Percentiles rank a stretch among this genome's conserved stretches.
These are phyloP conservation scores for Mimosa pudica DNA, from an alignment of 306 rosid genomes.

Conservation along the genomic window DNA sequence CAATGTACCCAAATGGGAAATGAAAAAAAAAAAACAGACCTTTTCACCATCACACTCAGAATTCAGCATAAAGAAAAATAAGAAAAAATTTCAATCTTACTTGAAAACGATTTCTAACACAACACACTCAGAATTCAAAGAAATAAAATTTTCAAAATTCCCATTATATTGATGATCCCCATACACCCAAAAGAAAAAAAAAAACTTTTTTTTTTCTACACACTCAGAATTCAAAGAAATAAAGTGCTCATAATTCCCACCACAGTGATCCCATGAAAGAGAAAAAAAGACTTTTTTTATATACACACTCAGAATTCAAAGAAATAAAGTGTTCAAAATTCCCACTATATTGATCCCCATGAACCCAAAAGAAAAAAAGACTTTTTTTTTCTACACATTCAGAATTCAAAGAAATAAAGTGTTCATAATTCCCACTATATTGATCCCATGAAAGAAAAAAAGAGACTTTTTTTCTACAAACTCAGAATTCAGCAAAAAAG, in stretches of 20 bases:
- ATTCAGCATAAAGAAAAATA: background rate
- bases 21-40: background rate
- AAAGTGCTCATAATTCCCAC: background rate
- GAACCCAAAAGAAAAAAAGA: no score
- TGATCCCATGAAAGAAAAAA: no score
- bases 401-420: background rate
- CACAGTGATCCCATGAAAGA: no score
- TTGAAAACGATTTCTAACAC: conserved; percentile 33
- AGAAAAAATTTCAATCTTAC: conserved; percentile 41
- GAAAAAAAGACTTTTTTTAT: no score
- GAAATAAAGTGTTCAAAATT: background rate
- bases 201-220: background rate
- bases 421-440: no score
- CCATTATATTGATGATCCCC: no score
- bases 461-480: background rate
- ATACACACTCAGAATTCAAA: no score
- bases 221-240: background rate
- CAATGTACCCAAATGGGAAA: no score
- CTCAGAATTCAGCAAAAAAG: background rate
- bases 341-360: no score
- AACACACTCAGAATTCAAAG: background rate
- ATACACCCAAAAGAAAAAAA: no score
- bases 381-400: no score
- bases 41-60: background rate
- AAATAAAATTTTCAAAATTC: no score